Evolutionary conservation across 2,329 filamentous ascomycete genomes (phyloP), one percentile per base, ranked within the genome.

Genomic region (Mollisia scopiformis): DNA sequence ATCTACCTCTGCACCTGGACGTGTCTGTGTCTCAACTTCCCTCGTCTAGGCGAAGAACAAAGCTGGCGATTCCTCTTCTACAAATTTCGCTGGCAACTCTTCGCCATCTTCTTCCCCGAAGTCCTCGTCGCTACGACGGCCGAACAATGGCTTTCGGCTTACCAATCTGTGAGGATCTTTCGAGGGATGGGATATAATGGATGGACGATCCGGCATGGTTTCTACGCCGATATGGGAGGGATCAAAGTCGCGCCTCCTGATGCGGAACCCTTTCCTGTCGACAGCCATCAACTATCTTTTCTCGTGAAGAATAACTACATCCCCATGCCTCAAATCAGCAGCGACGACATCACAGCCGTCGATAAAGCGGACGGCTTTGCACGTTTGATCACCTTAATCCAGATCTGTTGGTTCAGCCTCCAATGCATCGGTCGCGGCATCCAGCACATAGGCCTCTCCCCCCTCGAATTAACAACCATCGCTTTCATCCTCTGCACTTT

Each of bases 201-300:
- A 8, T 33, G 49, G 49, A 51, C 49, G 7, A 7, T 51, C 13
- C 27, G 27, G 14, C 49, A 51, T 51, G 49, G 27, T 8, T 51
- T 51, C 49, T 51, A 27, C 25, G 49, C 49, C 3, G 49, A 51
- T n/a, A 51, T 51, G 49, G 49, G 49, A 8, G 49, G 49, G 13
- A 31, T 51, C 27, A 31, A 13, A 11, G 10, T 51, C 13, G n/a
- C 14, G 23, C 27, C 49, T 13, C 49, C 49, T 21, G 49, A 51
- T 21, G 21, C 28, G 3, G n/a, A 30, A 33, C 27, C 49, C 2
- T 31, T 51, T n/a, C 49, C 49, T 1, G 27, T 51, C 8, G 49
- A 51, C 21, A 35, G 27, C 8, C 27, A 51, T 8, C 49, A 51
- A 16, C 11, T 51, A 2, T 51, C 30, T 3, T 51, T 31, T 16